Conservation (phyloP, 768 basidiomycete genomes). For the Amanita brunnescens region DNA sequence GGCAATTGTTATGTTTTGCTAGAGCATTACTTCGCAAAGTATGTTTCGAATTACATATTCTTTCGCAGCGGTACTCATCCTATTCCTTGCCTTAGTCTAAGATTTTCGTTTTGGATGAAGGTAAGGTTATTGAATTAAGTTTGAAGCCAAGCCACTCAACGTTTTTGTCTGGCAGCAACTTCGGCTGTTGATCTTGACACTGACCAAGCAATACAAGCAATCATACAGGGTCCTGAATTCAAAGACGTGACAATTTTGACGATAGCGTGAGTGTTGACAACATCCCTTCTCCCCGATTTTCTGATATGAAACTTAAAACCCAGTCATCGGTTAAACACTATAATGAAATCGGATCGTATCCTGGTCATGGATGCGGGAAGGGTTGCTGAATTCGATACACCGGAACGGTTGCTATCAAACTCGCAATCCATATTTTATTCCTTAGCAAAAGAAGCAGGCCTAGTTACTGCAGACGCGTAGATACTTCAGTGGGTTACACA, state of each 20-base stretch:
- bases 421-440: conserved; percentile 49
- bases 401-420: conserved; percentile 52
- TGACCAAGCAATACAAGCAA: conserved; percentile 81
- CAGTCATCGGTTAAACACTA: conserved; percentile 78
- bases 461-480: conserved; percentile 15
- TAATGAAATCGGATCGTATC: conserved; percentile 72
- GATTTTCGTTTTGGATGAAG: conserved; percentile 91
- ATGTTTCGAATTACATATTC: conserved; percentile 4
- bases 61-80: background rate
- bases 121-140: conserved; percentile 23
- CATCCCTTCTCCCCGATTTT: background rate
- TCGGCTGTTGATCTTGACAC: conserved; percentile 89
- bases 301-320: conserved; percentile 2
- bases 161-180: conserved; percentile 43
- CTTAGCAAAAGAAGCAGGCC: conserved; percentile 57
- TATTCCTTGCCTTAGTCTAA: conserved; percentile 42
- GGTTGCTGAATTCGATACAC: conserved; percentile 78
- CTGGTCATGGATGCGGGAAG: conserved; percentile 77
- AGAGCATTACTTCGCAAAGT: conserved; percentile 75
- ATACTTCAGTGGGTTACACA: conserved; percentile 6
- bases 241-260: conserved; percentile 74
- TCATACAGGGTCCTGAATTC: conserved; percentile 76
- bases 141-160: conserved; percentile 5
- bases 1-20: conserved; percentile 85
- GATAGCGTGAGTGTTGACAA: conserved; percentile 53